Evolutionary conservation across 1,284 basidiomycete species (phyloP).

Genomic region (Ustilago nuda): DNA sequence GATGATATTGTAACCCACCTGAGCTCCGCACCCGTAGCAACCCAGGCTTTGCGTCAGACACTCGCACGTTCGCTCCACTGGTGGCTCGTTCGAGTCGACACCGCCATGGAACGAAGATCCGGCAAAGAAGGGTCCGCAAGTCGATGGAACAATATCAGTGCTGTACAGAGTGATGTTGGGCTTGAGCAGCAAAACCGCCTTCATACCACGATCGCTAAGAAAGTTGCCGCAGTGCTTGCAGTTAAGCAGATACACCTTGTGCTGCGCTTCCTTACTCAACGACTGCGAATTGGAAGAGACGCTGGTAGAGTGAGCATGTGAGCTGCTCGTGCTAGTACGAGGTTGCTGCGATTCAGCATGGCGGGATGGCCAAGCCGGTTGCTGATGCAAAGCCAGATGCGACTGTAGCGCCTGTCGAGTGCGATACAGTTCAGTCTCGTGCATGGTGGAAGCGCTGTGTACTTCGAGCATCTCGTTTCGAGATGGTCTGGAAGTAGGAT

Average conservation of each 20-base stretch:
- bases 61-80: conserved; percentile 75
- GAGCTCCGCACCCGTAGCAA: conserved; percentile 82
- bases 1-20: conserved; percentile 71
- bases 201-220: conserved; percentile 85
- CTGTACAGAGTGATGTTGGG: conserved; percentile 85
- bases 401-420: conserved; percentile 35
- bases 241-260: conserved; percentile 82
- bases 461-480: conserved; percentile 27
- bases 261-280: conserved; percentile 48
- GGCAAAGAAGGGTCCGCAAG: conserved; percentile 73
- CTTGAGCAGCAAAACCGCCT: conserved; percentile 83
- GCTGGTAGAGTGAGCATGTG: conserved; percentile 12
- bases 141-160: conserved; percentile 82
- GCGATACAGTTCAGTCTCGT: conserved; percentile 34
- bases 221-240: conserved; percentile 81
- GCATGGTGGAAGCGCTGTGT: conserved; percentile 18
- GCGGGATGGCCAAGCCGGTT: conserved; percentile 12
- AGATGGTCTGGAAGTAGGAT: conserved; percentile 21
- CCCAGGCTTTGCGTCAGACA: conserved; percentile 80
- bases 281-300: conserved; percentile 17
- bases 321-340: conserved; percentile 14
- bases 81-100: conserved; percentile 65
- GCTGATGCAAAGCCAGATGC: conserved; percentile 20
- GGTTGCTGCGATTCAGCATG: conserved; percentile 13
- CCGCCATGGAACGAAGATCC: conserved; percentile 67